Evolutionary conservation across 208 protist species (phyloP).

Genomic region (Naegleria lovaniensis): DNA sequence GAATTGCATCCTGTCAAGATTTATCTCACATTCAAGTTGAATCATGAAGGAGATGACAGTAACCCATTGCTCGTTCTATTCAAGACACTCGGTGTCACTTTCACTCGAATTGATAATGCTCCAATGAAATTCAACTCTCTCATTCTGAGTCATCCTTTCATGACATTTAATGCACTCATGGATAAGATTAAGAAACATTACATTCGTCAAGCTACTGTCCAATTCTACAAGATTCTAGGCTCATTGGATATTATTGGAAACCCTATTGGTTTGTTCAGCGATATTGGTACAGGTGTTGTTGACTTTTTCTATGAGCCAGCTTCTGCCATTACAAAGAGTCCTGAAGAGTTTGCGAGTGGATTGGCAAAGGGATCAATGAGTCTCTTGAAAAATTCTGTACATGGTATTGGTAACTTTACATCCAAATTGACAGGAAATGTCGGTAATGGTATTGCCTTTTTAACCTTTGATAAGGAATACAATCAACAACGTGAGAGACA

Average conservation of each 20-base stretch:
- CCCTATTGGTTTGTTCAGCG: slow-evolving; percentile 32
- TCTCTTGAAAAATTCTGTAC: slow-evolving; percentile 23
- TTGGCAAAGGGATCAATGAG: neutral
- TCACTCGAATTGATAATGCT: neutral
- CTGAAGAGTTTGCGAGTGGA: neutral
- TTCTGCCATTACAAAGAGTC: slow-evolving; percentile 24
- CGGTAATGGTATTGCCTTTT: slow-evolving; percentile 27
- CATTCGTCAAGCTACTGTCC: neutral
- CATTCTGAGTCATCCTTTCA: neutral
- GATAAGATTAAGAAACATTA: neutral
- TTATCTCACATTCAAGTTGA: neutral
- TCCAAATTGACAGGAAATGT: slow-evolving; percentile 34
- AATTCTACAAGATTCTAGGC: slow-evolving; percentile 17
- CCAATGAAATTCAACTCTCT: neutral
- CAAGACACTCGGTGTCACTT: neutral
- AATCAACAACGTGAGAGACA: slow-evolving; percentile 1
- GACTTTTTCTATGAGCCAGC: slow-evolving; percentile 39
- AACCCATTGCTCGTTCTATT: neutral
- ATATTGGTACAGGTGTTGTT: slow-evolving; percentile 32
- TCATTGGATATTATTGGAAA: slow-evolving; percentile 30
- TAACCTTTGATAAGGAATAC: slow-evolving; percentile 46
- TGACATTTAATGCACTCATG: neutral
- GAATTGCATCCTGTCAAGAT: neutral
- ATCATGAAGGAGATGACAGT: neutral
- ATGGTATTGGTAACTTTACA: slow-evolving; percentile 37